Evolutionary conservation across 1,139 yeast species (phyloP).

Genomic region (Tardiomyces digboiensis): DNA sequence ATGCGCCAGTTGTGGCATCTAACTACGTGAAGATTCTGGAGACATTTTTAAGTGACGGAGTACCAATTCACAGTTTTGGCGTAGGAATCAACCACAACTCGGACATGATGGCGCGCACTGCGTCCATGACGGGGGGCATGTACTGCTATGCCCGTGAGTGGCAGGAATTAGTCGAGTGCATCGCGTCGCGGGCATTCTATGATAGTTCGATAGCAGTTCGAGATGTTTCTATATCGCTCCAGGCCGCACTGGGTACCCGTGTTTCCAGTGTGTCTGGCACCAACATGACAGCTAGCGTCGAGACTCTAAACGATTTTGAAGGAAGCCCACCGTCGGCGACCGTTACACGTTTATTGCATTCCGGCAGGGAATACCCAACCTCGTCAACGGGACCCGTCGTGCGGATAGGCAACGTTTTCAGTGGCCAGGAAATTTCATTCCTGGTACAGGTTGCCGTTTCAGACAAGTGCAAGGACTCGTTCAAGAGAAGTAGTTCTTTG

Average conservation of each 20-base stretch:
- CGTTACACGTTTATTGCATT: not conserved
- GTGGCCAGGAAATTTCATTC: not conserved
- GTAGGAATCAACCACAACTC: slow-evolving; percentile 7
- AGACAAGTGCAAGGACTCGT: not conserved
- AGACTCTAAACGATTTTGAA: not conserved
- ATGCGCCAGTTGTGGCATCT: not conserved
- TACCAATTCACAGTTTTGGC: slow-evolving; percentile 7
- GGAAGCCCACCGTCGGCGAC: not conserved
- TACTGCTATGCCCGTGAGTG: slow-evolving; percentile 8
- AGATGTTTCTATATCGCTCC: slow-evolving; percentile 9
- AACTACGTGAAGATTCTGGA: slow-evolving; percentile 1
- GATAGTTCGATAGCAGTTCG: slow-evolving; percentile 7
- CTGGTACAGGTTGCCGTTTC: not conserved
- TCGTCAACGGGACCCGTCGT: not conserved
- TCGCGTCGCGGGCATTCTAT: slow-evolving; percentile 4
- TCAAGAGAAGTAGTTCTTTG: too few relatives aligned
- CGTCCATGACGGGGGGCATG: slow-evolving; percentile 5
- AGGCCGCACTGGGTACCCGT: slow-evolving; percentile 8
- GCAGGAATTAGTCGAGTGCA: slow-evolving; percentile 5
- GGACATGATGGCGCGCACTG: slow-evolving; percentile 4
- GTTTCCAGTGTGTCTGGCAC: slow-evolving; percentile 9
- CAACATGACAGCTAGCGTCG: not conserved
- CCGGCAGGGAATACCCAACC: not conserved
- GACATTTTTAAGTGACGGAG: slow-evolving; percentile 1
- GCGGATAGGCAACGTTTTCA: not conserved